Evolutionary conservation across 2,329 filamentous ascomycete genomes (phyloP), one percentile per base, ranked within the genome.

Genomic region (Phyllosticta paracitricarpa): DNA sequence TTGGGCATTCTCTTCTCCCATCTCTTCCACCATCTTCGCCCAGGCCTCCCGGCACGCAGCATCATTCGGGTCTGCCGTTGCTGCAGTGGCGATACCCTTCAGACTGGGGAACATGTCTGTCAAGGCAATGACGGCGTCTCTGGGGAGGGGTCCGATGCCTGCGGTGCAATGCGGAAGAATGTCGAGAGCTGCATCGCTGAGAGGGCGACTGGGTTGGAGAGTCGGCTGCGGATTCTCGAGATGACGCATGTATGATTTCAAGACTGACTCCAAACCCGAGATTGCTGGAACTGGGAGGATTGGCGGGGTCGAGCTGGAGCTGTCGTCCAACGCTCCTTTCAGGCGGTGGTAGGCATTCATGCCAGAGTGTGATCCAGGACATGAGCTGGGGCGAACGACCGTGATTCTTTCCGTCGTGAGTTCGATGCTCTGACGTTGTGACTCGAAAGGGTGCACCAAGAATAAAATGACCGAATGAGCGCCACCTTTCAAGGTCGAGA

Each of bases 91-190:
- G 9, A 74, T 60, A 57, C 74, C 73, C 28, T 61, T 65, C 51
- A 74, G 58, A 54, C 66, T 72, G 0, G 69, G 70, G 6, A 66
- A 71, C 2, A 72, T 60, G 48, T 74, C 73, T 33, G 68, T 74
- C 40, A 74, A 56, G 2, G 59, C 64, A 22, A 72, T 67, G 52
- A 71, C 65, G 63, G 71, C 69, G 17, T 65, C 63, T 5, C 26
- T n/a, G 6, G 22, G 24, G 22, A 61, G 22, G 9, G 59, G 59
- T n/a, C 19, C 28, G 25, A 6, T 48, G 14, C n/a, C 40, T 14
- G 60, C 53, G 19, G 71, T 70, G 57, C 72, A 75, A 62, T 66
- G 69, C 0, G 71, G 71, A 1, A 74, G 62, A 2, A 74, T 64
- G 12, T 68, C 65, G 4, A 51, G 62, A 40, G 66, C 68, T 10